These are phyloP conservation scores for Spergularia marina DNA, from an alignment of 148 eudicot genomes.

Conservation along the genomic window DNA sequence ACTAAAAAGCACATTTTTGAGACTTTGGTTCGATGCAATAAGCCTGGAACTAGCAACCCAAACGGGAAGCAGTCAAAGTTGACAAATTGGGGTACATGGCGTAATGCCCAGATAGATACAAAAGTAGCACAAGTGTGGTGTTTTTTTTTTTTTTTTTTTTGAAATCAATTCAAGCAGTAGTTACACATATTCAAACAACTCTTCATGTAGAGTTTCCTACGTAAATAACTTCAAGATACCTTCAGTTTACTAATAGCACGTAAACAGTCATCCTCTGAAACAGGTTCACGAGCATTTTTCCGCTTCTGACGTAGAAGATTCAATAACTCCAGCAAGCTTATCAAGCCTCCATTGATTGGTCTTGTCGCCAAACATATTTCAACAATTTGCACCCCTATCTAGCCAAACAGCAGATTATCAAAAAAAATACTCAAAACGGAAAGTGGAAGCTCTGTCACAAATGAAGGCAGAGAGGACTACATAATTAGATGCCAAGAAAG, in stretches of 20 bases:
- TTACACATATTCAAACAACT: not conserved
- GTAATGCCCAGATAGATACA: not conserved
- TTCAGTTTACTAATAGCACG: slow-evolving; percentile 98
- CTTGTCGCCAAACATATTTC: slow-evolving; percentile 92
- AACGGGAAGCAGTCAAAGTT: not conserved
- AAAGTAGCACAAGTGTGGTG: not conserved
- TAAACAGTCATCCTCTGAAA: slow-evolving; percentile 93
- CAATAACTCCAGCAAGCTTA: slow-evolving; percentile 85
- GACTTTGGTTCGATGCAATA: not conserved
- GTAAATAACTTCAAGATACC: slow-evolving; percentile 39
- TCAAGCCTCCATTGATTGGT: slow-evolving; percentile 85
- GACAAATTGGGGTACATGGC: not conserved
- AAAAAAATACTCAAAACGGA: not conserved
- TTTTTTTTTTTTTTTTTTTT: too few species aligned
- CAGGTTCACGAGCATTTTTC: slow-evolving; percentile 81
- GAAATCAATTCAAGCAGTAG: not conserved
- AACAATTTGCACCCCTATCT: slow-evolving; percentile 89
- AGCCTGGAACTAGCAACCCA: not conserved
- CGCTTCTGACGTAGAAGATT: slow-evolving; percentile 65
- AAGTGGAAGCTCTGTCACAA: not conserved
- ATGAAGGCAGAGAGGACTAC: too few species aligned
- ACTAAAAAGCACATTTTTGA: not conserved
- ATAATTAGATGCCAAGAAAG: too few species aligned
- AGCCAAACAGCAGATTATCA: slow-evolving; percentile 32
- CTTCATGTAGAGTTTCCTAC: not conserved